Evolutionary conservation across 768 basidiomycete genomes (phyloP).

Genomic region (Termitomyces sp.): DNA sequence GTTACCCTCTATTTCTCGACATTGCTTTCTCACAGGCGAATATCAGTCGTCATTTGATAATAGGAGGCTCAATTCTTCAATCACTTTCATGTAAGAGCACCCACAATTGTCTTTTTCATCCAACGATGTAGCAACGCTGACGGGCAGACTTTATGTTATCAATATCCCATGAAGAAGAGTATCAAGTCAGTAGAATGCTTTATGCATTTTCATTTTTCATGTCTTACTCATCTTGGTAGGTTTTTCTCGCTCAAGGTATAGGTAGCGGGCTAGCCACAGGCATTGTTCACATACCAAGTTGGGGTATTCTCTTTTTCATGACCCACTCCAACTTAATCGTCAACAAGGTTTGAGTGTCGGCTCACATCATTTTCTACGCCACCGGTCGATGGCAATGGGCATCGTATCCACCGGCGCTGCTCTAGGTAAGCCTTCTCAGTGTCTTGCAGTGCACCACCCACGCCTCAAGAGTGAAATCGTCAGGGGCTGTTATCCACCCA

Average conservation of each 20-base stretch:
- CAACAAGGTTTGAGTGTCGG: slow-evolving; percentile 27
- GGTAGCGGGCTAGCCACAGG: slow-evolving; percentile 42
- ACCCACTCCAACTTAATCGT: not conserved
- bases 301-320: not conserved
- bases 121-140: not conserved
- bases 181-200: slow-evolving; percentile 12
- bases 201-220: not conserved
- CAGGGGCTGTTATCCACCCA: not conserved
- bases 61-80: slow-evolving; percentile 10
- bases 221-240: slow-evolving; percentile 9
- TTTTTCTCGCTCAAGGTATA: slow-evolving; percentile 40
- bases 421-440: not conserved
- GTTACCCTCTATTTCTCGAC: not conserved
- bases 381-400: slow-evolving; percentile 43
- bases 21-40: not conserved
- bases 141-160: slow-evolving; percentile 22
- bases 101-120: not conserved
- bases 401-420: slow-evolving; percentile 22
- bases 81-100: not conserved
- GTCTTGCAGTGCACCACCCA: too few species aligned
- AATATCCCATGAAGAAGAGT: slow-evolving; percentile 20
- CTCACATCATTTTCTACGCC: slow-evolving; percentile 44
- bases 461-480: too few species aligned
- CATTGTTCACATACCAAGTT: slow-evolving; percentile 32
- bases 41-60: slow-evolving; percentile 15